Percentiles rank a stretch among this genome's conserved stretches.
phyloP scores from a whole-genome alignment of 2,329 filamentous ascomycete genomes.

The Diaporthe longicolla region DNA sequence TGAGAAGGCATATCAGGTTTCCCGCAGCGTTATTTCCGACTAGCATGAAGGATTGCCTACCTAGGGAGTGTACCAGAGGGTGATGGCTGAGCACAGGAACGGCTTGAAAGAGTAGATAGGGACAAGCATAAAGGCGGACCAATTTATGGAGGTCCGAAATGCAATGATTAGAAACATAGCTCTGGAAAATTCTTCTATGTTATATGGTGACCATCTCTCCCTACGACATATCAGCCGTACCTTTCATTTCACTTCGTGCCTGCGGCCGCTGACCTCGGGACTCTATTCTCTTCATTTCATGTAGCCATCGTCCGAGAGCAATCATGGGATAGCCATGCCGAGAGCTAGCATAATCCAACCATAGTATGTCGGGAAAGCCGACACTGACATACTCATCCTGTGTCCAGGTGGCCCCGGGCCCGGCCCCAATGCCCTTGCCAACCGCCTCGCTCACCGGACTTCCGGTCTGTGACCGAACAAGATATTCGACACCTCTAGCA shows the following conservation, averaged over 20 bases:
- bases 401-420: slow-evolving; percentile 17
- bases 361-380: slow-evolving; percentile 16
- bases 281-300: neutral
- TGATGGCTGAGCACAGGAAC: too few relatives aligned
- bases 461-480: slow-evolving; percentile 30
- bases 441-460: slow-evolving; percentile 27
- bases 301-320: slow-evolving; percentile 12
- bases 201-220: too few relatives aligned
- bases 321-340: slow-evolving; percentile 27
- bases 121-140: too few relatives aligned
- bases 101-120: too few relatives aligned
- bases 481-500: slow-evolving; percentile 7
- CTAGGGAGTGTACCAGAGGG: too few relatives aligned
- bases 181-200: too few relatives aligned
- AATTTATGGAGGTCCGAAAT: too few relatives aligned
- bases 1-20: too few relatives aligned
- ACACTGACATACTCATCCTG: slow-evolving; percentile 16
- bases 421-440: slow-evolving; percentile 18
- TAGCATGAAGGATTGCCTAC: too few relatives aligned
- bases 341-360: slow-evolving; percentile 14
- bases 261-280: neutral
- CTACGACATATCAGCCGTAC: slow-evolving; percentile 50
- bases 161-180: too few relatives aligned
- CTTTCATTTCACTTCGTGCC: neutral
- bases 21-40: too few relatives aligned